A percentile compares a stretch with the other conserved stretches of the same genome.
These are phyloP conservation scores for Hippophae rhamnoides DNA, from an alignment of 306 rosid species.

Conservation along the genomic window DNA sequence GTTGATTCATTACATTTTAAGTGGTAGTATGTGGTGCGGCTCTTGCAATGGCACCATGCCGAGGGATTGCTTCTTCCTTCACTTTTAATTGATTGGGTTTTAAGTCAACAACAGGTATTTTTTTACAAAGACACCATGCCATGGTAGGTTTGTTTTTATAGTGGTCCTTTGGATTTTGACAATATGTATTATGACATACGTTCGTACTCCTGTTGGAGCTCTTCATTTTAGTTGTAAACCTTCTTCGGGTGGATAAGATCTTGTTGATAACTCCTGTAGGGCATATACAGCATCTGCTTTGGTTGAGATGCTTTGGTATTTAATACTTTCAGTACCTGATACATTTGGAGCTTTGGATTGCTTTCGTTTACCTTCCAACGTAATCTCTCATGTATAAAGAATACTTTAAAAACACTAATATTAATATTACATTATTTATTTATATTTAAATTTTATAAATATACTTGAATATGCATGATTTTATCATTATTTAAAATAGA, in stretches of 20 bases:
- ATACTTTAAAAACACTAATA: too few relatives aligned
- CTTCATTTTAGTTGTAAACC: conserved; percentile 67
- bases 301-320: conserved; percentile 84
- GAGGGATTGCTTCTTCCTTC: conserved; percentile 83
- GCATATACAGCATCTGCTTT: conserved; percentile 66
- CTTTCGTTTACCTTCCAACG: conserved; percentile 74
- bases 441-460: too few relatives aligned
- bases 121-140: not conserved
- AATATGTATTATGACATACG: conserved; percentile 33
- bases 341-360: conserved; percentile 90
- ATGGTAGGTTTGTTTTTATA: not conserved
- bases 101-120: conserved; percentile 70
- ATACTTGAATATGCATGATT: too few relatives aligned
- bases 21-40: conserved; percentile 93
- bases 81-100: conserved; percentile 85
- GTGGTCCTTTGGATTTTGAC: conserved; percentile 19
- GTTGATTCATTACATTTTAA: conserved; percentile 56
- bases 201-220: conserved; percentile 71
- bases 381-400: conserved; percentile 34
- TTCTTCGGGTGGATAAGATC: conserved; percentile 92
- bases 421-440: too few relatives aligned
- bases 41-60: conserved; percentile 88
- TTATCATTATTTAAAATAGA: too few relatives aligned
- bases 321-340: conserved; percentile 73
- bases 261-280: conserved; percentile 80